Evolutionary conservation across 306 rosid genomes (phyloP), one percentile per base, ranked within the genome.

Genomic region (Prunus salicina): DNA sequence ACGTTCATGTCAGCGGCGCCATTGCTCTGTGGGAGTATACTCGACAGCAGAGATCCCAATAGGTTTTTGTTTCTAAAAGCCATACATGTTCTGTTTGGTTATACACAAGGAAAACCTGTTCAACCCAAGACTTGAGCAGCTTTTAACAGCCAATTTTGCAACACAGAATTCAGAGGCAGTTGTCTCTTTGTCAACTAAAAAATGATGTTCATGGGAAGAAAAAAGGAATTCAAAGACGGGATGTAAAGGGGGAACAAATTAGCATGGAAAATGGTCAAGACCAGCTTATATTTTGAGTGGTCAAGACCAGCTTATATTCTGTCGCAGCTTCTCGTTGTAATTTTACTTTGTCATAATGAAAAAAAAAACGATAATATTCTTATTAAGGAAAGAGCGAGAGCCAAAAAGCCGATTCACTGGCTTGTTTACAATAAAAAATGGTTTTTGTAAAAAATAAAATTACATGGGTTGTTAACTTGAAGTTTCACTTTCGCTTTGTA

Each of bases 21-120:
- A 92, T 92, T 84, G 98, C 97, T 76, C 85, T 89, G 76, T 92
- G 98, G 98, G 97, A 95, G 78, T 95, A 92, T 80, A 89, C 98
- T 78, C 86, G 98, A 28, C 98, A 92, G 68, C 97, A 89, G 75
- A 89, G 96, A 86, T 89, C 88, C 72, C 80, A 61, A n/a, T 88
- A 86, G 84, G 57, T 1, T 6, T 15, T n/a, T 30, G 19, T 69
- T 27, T 20, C 32, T 27, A 22, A 52, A 32, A 64, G 27, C 18
- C 69, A 24, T 43, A 16, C 50, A 45, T 0, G 28, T 5, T 71
- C 16, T 58, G 22, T 12, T 56, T 71, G 58, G 50, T 30, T 53
- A 71, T 12, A 18, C 41, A 30, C n/a, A 8, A 47, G 53, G 34
- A 32, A 2, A 71, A 71, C 64, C 14, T 20, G 38, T 60, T 50